phyloP scores from a whole-genome alignment of 768 basidiomycete species.

The Leccinum uliginosum region DNA sequence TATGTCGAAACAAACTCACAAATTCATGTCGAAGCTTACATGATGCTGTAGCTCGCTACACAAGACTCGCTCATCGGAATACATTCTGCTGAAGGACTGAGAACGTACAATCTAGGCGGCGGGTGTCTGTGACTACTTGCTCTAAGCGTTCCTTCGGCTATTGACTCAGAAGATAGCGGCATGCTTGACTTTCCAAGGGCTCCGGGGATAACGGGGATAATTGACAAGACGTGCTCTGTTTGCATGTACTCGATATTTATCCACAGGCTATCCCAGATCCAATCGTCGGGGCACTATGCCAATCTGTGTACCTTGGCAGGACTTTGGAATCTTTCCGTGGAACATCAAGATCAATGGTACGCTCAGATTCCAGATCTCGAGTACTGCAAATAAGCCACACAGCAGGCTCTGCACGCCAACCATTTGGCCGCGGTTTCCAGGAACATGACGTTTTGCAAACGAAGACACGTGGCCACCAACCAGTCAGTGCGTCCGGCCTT shows the following conservation, averaged over 20 bases:
- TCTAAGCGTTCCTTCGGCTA: not conserved
- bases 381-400: not conserved
- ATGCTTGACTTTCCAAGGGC: not conserved
- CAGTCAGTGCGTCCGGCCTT: not conserved
- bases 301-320: conserved; percentile 2
- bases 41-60: not conserved
- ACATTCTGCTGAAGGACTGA: not conserved
- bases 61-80: not conserved
- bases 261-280: not conserved
- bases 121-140: not conserved
- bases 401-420: not conserved
- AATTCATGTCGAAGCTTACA: not conserved
- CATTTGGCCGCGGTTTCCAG: not conserved
- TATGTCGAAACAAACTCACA: not conserved
- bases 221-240: not conserved
- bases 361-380: not conserved
- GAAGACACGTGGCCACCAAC: not conserved
- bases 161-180: not conserved
- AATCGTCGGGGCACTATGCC: not conserved
- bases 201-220: too few species aligned
- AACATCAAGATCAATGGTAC: not conserved
- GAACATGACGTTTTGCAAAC: not conserved
- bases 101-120: not conserved
- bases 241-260: not conserved
- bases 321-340: not conserved